phyloP scores from a whole-genome alignment of 169 alveolate species.

The Plasmodium fragile region DNA sequence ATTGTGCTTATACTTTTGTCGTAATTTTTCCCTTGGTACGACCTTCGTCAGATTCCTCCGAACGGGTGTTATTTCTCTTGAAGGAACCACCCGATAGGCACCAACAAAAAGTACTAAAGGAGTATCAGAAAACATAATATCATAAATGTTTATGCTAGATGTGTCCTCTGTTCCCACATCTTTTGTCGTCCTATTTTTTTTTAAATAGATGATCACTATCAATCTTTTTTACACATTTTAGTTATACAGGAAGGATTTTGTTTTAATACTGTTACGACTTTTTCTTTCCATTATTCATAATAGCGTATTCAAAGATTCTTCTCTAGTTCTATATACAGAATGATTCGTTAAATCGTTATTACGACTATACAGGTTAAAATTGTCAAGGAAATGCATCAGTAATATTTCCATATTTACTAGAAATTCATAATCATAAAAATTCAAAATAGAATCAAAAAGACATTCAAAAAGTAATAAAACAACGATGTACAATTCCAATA shows the following conservation, averaged over 20 bases:
- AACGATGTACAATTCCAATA: slow-evolving; percentile 30
- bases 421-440: slow-evolving; percentile 42
- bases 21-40: slow-evolving; percentile 6
- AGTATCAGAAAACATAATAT: slow-evolving; percentile 61
- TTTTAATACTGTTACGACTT: not conserved
- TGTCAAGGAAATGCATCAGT: slow-evolving; percentile 31
- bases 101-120: slow-evolving; percentile 39
- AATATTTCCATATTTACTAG: slow-evolving; percentile 32
- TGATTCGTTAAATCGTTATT: slow-evolving; percentile 21
- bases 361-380: slow-evolving; percentile 35
- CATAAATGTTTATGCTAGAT: slow-evolving; percentile 43
- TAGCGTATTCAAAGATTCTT: not conserved
- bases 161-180: slow-evolving; percentile 13
- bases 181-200: not conserved
- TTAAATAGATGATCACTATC: not conserved
- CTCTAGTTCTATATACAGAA: slow-evolving; percentile 4
- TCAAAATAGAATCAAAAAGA: slow-evolving; percentile 46
- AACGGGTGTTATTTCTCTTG: not conserved
- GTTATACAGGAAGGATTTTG: not conserved
- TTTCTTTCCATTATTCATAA: not conserved
- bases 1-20: slow-evolving; percentile 20
- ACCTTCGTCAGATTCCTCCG: not conserved
- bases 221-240: not conserved
- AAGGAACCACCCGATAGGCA: slow-evolving; percentile 30
- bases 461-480: slow-evolving; percentile 10